Evolutionary conservation across 2,329 filamentous ascomycete genomes (phyloP), one percentile per base, ranked within the genome.

Genomic region (Ophiostoma himal-ulmi): DNA sequence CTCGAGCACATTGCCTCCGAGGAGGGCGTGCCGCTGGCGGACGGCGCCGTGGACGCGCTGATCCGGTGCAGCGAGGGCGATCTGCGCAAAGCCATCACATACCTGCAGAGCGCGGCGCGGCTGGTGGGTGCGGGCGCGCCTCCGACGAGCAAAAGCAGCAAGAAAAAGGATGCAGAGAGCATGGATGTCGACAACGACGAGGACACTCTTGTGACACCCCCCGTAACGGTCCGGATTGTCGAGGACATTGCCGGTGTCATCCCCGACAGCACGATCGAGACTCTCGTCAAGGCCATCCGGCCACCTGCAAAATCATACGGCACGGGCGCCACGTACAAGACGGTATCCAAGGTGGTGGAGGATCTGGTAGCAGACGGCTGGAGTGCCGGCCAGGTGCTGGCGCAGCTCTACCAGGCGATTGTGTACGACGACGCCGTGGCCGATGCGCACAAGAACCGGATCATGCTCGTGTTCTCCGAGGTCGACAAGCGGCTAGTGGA

Each of bases 211-310:
- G 87, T 64, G 13, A 20, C 69, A 3, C 87, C 84, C 57, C 74
- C 82, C 14, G 88, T 98, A 66, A 94, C 93, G 0, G 85, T 94
- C 52, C 88, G 87, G 75, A 92, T 88, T 69, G 88, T 99, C 66
- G 92, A 98, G 78, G 95, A 99, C 76, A 99, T 99, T 78, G 94
- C 95, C 0, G 95, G 96, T 70, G 93, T 98, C 2, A 94, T 99
- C 74, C 95, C 96, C 0, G 85, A 89, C 17, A 75, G 78, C 13
- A 92, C 93, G 1, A 88, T 99, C 68, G 85, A 91, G 70, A 80
- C 79, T 10, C 83, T 99, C 20, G 82, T 92, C 14, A 81, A 87
- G 72, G 91, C 93, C 22, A 91, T 98, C 82, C 90, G 91, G 75
- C 92, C 93, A 5, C 86, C 71, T 3, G 41, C 54, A 14, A 14